A percentile compares a stretch with the other conserved stretches of the same genome.
These are phyloP conservation scores for Colletotrichum tropicicola DNA, from an alignment of 2,329 filamentous ascomycete genomes.

Conservation along the genomic window DNA sequence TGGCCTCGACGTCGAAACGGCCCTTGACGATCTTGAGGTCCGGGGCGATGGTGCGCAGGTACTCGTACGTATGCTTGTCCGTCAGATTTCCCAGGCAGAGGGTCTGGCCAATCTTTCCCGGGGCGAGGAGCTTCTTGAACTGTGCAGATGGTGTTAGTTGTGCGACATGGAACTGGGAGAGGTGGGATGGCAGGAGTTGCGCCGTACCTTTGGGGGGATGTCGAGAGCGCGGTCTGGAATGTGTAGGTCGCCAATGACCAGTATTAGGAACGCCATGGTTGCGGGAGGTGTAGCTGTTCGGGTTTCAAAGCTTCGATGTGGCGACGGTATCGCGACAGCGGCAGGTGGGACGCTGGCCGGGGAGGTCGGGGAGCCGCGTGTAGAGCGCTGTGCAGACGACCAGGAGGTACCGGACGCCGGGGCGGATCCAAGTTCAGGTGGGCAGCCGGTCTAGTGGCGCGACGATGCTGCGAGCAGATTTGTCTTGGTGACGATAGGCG, in stretches of 20 bases:
- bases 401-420: background rate
- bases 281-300: background rate
- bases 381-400: slow-evolving; percentile 10
- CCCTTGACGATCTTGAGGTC: slow-evolving; percentile 77
- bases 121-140: slow-evolving; percentile 88
- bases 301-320: background rate
- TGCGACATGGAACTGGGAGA: slow-evolving; percentile 4
- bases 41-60: slow-evolving; percentile 78
- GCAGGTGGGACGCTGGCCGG: background rate
- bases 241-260: slow-evolving; percentile 92
- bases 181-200: background rate
- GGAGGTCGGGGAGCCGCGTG: too few relatives aligned
- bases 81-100: slow-evolving; percentile 84
- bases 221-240: slow-evolving; percentile 93
- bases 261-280: slow-evolving; percentile 87
- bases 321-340: background rate
- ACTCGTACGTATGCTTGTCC: slow-evolving; percentile 82
- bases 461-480: background rate
- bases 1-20: slow-evolving; percentile 73
- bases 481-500: background rate
- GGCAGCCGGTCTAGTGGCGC: background rate
- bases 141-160: slow-evolving; percentile 43
- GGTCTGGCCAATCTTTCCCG: slow-evolving; percentile 84
- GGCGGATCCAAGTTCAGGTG: background rate
- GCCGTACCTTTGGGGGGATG: slow-evolving; percentile 83